A percentile compares a stretch with the other conserved stretches of the same genome.
phyloP scores from a whole-genome alignment of 495 filamentous ascomycete species.

The Trichoderma gamsii region DNA sequence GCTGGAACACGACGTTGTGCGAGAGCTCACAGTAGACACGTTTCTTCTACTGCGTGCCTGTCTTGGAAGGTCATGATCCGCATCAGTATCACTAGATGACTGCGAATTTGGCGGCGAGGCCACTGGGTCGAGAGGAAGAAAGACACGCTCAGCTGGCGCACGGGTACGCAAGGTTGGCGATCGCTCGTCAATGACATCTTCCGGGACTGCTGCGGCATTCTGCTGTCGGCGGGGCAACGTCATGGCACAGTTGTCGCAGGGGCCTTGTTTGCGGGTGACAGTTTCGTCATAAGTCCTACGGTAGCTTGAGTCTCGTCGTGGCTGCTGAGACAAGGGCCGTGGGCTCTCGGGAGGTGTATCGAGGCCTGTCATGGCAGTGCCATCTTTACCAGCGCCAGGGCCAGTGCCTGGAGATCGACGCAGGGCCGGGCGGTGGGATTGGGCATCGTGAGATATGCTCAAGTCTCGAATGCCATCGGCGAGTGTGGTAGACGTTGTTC shows the following conservation, averaged over 20 bases:
- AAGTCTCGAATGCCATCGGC: conserved; percentile 39
- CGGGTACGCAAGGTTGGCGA: conserved; percentile 42
- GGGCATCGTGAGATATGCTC: conserved; percentile 29
- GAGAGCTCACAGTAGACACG: conserved; percentile 29
- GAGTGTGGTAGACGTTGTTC: conserved; percentile 25
- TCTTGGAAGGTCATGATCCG: conserved; percentile 4
- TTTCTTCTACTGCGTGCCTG: conserved; percentile 29
- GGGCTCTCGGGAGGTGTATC: conserved; percentile 63
- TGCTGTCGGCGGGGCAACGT: conserved; percentile 51
- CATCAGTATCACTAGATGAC: conserved; percentile 36
- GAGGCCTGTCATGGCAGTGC: conserved; percentile 34
- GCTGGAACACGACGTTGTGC: conserved; percentile 18
- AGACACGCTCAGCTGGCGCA: conserved; percentile 45
- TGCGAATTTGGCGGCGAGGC: conserved; percentile 38
- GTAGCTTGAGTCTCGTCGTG: conserved; percentile 45
- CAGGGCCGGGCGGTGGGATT: conserved; percentile 21
- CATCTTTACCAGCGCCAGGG: conserved; percentile 26
- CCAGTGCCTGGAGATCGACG: conserved; percentile 32
- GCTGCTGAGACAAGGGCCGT: conserved; percentile 28
- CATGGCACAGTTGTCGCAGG: conserved; percentile 57
- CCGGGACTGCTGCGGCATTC: conserved; percentile 25
- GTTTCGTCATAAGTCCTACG: conserved; percentile 52
- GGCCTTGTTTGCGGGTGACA: conserved; percentile 45
- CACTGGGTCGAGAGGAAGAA: conserved; percentile 27
- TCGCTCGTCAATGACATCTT: conserved; percentile 27